Conservation (phyloP, 306 rosid genomes). For the Cicer judaicum region DNA sequence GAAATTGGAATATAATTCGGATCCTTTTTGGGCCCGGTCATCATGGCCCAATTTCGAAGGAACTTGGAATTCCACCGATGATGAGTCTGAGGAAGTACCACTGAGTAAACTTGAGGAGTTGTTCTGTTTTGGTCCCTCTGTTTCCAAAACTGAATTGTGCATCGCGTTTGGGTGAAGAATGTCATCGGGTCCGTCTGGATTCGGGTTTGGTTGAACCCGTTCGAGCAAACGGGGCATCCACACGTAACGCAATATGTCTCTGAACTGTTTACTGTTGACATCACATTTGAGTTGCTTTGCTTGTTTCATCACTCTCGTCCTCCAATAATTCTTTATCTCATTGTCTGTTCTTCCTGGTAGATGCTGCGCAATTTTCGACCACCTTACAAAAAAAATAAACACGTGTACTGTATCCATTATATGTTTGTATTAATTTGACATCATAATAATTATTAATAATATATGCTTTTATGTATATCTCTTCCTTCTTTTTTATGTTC, state of each 20-base stretch:
- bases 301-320: conserved; percentile 84
- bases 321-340: conserved; percentile 88
- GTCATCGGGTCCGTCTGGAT: not conserved
- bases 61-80: conserved; percentile 41
- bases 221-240: conserved; percentile 92
- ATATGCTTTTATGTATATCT: no score
- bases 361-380: conserved; percentile 88
- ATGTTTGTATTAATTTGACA: not conserved
- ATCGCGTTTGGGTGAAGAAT: not conserved
- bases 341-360: conserved; percentile 87
- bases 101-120: not conserved
- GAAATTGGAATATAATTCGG: conserved; percentile 23
- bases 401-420: not conserved
- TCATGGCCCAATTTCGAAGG: conserved; percentile 39
- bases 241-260: conserved; percentile 59
- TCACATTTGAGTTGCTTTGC: conserved; percentile 94
- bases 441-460: no score
- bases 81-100: conserved; percentile 31
- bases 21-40: conserved; percentile 1
- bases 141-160: conserved; percentile 1
- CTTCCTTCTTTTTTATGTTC: no score
- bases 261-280: conserved; percentile 85
- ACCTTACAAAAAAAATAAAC: conserved; percentile 46
- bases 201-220: conserved; percentile 53
- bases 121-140: conserved; percentile 4